Evolutionary conservation across 202 grass and related monocot genomes (phyloP), one percentile per base, ranked within the genome.

Genomic region (Dendrocalamus latiflorus): DNA sequence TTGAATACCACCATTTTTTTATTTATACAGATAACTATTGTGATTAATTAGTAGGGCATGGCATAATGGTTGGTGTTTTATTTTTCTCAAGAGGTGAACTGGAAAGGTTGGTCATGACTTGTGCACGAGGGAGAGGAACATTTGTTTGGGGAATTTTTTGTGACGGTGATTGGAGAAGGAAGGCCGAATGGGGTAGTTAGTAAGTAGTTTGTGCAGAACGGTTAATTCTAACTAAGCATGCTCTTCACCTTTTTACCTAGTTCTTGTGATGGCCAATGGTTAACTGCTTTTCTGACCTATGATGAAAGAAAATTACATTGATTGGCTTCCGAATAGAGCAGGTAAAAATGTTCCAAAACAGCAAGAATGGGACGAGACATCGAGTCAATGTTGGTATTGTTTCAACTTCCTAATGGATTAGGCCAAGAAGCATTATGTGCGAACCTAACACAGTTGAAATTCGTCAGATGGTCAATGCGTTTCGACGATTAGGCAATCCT

Each of bases 51-150:
- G 1, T n/a, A 8, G n/a, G 20, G 36, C 67, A 64, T 42, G 44
- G 11, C 28, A 16, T 72, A 79, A 44, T 41, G 65, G 62, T 51
- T 77, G 65, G 10, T 61, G 74, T 33, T 68, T 58, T 74, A 2
- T 76, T 86, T 72, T 47, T 53, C 74, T 36, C 8, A 37, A 60
- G 54, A 66, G 26, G 57, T 17, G 66, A 55, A 54, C 42, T 57
- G 37, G 72, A 80, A 90, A 88, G 86, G 84, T 87, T 91, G 85
- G 78, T 72, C 91, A 91, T 78, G 79, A 65, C 5, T 88, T 75
- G 74, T 60, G 79, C 79, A 70, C 81, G 83, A 68, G 43, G 6
- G 54, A 24, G 42, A 38, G 15, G 71, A 48, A n/a, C 51, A 68
- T 75, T 84, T 84, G 49, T 67, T 76, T 83, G 8, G 33, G 24